phyloP scores from a whole-genome alignment of 495 filamentous ascomycete genomes.

The Annulohypoxylon stygium region DNA sequence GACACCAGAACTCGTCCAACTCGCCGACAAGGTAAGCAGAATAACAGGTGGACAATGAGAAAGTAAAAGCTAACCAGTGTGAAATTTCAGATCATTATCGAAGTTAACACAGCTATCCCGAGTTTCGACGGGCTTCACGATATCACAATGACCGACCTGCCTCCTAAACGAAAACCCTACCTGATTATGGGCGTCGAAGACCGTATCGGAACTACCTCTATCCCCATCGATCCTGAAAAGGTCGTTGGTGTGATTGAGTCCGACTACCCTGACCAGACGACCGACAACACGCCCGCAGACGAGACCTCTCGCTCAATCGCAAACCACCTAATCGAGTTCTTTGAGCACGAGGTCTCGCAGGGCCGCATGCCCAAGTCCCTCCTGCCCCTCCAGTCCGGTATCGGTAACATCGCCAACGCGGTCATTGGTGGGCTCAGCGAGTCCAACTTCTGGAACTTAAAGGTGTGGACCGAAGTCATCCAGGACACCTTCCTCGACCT shows the following conservation, averaged over 20 bases:
- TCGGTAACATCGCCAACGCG: constrained; percentile 95
- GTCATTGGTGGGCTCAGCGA: constrained; percentile 87
- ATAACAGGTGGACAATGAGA: neutral
- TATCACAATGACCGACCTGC: constrained; percentile 87
- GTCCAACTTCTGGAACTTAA: constrained; percentile 87
- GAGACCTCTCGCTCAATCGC: constrained; percentile 79
- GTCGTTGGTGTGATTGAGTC: constrained; percentile 89
- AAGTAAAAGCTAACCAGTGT: neutral
- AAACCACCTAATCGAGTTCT: constrained; percentile 85
- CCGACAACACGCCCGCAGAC: constrained; percentile 81
- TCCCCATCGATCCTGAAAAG: constrained; percentile 90
- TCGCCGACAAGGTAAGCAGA: constrained; percentile 78
- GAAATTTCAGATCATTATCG: constrained; percentile 76
- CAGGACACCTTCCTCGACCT: constrained; percentile 95
- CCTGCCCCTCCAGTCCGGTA: constrained; percentile 88
- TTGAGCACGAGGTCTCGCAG: constrained; percentile 80
- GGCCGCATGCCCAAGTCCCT: constrained; percentile 83
- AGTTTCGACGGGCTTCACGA: constrained; percentile 92
- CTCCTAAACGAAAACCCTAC: constrained; percentile 85
- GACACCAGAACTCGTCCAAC: constrained; percentile 86
- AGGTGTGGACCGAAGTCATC: constrained; percentile 94
- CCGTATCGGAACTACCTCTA: constrained; percentile 84
- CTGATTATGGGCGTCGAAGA: constrained; percentile 83
- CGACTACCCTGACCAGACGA: constrained; percentile 85
- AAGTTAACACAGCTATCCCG: constrained; percentile 89